Evolutionary conservation across 148 eudicot genomes (phyloP).

Genomic region (Rheum nobile): DNA sequence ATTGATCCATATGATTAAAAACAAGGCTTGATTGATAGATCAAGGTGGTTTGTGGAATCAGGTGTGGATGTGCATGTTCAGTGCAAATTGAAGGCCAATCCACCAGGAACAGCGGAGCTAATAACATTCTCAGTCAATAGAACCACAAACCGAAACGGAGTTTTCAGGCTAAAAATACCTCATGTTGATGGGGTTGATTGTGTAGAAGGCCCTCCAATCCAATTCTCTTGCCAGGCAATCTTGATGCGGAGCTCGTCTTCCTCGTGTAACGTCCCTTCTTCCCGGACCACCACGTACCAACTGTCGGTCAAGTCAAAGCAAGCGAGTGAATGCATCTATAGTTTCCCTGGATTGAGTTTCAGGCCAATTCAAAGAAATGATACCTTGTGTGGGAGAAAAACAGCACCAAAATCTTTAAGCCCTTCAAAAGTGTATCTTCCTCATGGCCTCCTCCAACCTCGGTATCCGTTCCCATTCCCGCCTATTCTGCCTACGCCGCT

Average conservation of each 20-base stretch:
- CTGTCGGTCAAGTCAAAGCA: conserved; percentile 51
- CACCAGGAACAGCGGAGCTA: conserved; percentile 45
- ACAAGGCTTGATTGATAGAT: not conserved
- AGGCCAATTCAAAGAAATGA: conserved; percentile 35
- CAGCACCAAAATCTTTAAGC: conserved; percentile 15
- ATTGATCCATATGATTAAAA: not conserved
- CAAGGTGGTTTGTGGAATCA: conserved; percentile 6
- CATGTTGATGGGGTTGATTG: conserved; percentile 59
- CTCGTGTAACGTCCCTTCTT: conserved; percentile 34
- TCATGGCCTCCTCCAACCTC: not conserved
- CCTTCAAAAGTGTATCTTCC: conserved; percentile 37
- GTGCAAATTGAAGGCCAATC: conserved; percentile 51
- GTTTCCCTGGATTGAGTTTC: conserved; percentile 47
- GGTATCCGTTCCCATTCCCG: not conserved
- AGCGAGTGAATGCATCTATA: conserved; percentile 36
- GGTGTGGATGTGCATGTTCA: conserved; percentile 63
- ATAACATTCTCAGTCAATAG: conserved; percentile 52
- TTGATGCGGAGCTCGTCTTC: conserved; percentile 35
- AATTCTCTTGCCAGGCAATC: conserved; percentile 48
- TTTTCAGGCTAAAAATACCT: conserved; percentile 57
- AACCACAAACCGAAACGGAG: conserved; percentile 46
- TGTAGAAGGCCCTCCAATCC: conserved; percentile 44
- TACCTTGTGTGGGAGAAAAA: conserved; percentile 36
- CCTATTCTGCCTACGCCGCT: not conserved
- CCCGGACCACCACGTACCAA: conserved; percentile 30